Evolutionary conservation across 108 stramenopile species (phyloP).

Genomic region (Cyclotella kingstonii): DNA sequence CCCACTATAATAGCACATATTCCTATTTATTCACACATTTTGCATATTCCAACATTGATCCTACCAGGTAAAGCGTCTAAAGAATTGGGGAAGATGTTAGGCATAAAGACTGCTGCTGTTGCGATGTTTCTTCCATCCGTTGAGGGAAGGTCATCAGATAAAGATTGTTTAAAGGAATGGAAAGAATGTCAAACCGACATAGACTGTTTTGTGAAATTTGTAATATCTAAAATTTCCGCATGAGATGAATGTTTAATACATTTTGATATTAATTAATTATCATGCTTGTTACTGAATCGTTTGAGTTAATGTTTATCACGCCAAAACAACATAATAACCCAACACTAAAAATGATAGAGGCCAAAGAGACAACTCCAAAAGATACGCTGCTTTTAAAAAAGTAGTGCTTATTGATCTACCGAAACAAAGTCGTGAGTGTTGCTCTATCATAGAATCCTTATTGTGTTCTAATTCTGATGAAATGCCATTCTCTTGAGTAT

Average conservation of each 20-base stretch:
- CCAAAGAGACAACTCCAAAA: constrained; percentile 28
- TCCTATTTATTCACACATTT: constrained; percentile 37
- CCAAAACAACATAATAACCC: constrained; percentile 21
- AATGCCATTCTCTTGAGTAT: not conserved
- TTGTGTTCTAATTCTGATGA: no score
- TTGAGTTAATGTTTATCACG: no score
- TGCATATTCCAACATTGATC: constrained; percentile 43
- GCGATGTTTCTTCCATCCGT: constrained; percentile 39
- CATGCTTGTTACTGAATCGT: not conserved
- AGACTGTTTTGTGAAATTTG: constrained; percentile 50
- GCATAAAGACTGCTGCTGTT: constrained; percentile 48
- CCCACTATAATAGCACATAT: constrained; percentile 59
- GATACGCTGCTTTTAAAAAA: constrained; percentile 7
- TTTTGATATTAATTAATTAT: not conserved
- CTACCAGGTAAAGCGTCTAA: constrained; percentile 65
- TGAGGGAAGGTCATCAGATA: not conserved
- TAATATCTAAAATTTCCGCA: constrained; percentile 30
- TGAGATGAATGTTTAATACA: not conserved
- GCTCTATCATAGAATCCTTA: not conserved
- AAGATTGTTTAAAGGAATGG: constrained; percentile 1
- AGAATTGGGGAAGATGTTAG: constrained; percentile 57
- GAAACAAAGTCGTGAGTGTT: constrained; percentile 15
- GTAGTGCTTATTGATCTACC: constrained; percentile 13
- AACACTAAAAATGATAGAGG: constrained; percentile 11
- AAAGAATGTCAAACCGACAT: constrained; percentile 32